Base-by-base conservation (phyloP, 2,329 filamentous ascomycete species). In the Colletotrichum falcatum region DNA sequence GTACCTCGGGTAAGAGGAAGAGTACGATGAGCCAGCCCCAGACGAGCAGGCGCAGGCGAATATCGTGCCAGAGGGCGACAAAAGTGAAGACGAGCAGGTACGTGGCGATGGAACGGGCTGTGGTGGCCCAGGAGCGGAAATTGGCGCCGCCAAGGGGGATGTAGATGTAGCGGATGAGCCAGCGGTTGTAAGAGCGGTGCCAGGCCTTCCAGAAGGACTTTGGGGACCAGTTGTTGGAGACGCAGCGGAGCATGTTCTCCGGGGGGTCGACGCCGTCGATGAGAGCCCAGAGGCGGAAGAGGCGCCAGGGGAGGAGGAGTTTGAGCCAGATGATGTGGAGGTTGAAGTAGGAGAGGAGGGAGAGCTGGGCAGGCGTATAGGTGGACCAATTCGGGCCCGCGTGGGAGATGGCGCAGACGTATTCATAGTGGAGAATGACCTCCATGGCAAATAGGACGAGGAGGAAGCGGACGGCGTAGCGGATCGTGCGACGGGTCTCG, bases 301-400 rank as follows among this genome's bases (percentile, higher is more conserved):
- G 92, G n/a, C 96, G 92, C 95, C 95, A 99, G 0, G 96, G 96
- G 9, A 99, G 89, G 5, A 99, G 90, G 1, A 99, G 90, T 80
- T 99, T 99, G 56, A 99, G 87, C 97, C 97, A 99, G 80, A 99
- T 97, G 78, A 98, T 90, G 82, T 97, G 94, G 16, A 99, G 90
- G 81, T 98, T 98, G 85, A 98, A 97, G 84, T 92, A 98, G 46
- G 94, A 96, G 16, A 99, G 88, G 83, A 99, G 90, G 77, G 90
- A 92, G 53, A 99, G 89, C 79, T 99, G 94, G 54, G 93, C 91
- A 0, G 96, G 91, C 0, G 94, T 93, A 83, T 98, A 98, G 30
- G 90, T 84, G 35, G 86, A 85, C 96, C 96, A 99, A 72, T 90
- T 85, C 0, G 95, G 94, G 26, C 88, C 85, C 2, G 91, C 88